Evolutionary conservation across 202 grass and related monocot genomes (phyloP), one percentile per base, ranked within the genome.

Genomic region (Brachypodium distachyon): DNA sequence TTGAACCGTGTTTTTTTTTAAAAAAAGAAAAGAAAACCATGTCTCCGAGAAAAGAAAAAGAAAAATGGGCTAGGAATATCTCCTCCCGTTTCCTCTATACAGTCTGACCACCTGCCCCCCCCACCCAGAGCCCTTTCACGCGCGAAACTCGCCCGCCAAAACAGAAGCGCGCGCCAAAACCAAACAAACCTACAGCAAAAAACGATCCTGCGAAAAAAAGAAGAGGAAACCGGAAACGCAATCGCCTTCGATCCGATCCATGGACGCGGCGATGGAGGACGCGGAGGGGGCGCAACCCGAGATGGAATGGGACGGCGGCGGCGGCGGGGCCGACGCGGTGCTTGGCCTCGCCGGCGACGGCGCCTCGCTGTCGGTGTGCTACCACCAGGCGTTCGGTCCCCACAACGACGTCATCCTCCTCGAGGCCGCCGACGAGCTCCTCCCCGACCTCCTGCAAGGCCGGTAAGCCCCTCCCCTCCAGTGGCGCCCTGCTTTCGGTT

Each of bases 401-500:
- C 91, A 90, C 59, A 61, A 83, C 27, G 89, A 99, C 57, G 16
- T 99, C 70, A 50, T 99, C 71, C 92, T 99, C 84, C 85, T 99
- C 62, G 92, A 99, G 84, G 87, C 82, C 64, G 83, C 42, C 34
- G 96, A 73, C 36, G 85, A 94, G 14, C 57, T 95, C 51, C 87
- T 99, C 48, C 74, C 80, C 36, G 82, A 99, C 76, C 71, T 99
- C 25, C 87, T 99, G 5, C 83, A 75, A 46, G 58, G 79, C 85
- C 70, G 89, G 96, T 99, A 86, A 64, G 73, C 69, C 12, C 74
- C 56, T 32, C 41, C 6, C 28, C 63, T 23, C 40, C 25, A 54
- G 3, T 1, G n/a, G n/a, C n/a, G 7, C 27, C 42, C 9, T 31
- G 59, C 17, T 58, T 47, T 57, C 5, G 32, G 43, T 33, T 51